These are phyloP conservation scores for Dichotomopilus funicola DNA, from an alignment of 2,329 filamentous ascomycete species.

Conservation along the genomic window DNA sequence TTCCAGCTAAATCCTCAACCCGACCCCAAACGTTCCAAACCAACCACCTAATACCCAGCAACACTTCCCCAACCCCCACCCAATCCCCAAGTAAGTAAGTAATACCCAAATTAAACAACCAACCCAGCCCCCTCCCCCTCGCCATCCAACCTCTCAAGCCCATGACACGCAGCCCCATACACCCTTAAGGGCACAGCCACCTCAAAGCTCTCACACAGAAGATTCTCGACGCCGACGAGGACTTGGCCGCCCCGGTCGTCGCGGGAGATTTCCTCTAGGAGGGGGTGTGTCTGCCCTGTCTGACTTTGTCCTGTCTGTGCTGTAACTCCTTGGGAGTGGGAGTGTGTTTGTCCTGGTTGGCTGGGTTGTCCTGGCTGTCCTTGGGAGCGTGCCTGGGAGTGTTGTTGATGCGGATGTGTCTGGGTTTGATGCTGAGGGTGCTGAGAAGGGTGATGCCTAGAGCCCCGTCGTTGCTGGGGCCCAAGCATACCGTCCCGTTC, in stretches of 20 bases:
- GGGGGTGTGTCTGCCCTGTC: constrained; percentile 35
- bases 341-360: background rate
- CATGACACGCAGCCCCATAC: constrained; percentile 59
- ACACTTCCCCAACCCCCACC: too few relatives aligned
- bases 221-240: constrained; percentile 67
- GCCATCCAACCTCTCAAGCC: constrained; percentile 49
- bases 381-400: background rate
- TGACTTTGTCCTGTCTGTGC: background rate
- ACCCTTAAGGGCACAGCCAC: constrained; percentile 78
- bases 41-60: too few relatives aligned
- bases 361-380: background rate
- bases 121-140: constrained; percentile 41
- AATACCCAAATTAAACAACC: background rate
- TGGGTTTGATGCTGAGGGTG: background rate
- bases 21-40: too few relatives aligned
- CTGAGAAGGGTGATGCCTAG: too few relatives aligned
- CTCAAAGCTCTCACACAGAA: constrained; percentile 86
- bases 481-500: too few relatives aligned
- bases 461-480: background rate
- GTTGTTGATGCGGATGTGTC: background rate
- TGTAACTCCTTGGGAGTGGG: too few relatives aligned
- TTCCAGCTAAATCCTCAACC: too few relatives aligned
- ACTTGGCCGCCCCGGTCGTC: constrained; percentile 72
- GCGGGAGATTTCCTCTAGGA: constrained; percentile 73
- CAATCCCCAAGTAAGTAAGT: too few relatives aligned